Conservation (phyloP, 345 rosid species). For the Populus alba region DNA sequence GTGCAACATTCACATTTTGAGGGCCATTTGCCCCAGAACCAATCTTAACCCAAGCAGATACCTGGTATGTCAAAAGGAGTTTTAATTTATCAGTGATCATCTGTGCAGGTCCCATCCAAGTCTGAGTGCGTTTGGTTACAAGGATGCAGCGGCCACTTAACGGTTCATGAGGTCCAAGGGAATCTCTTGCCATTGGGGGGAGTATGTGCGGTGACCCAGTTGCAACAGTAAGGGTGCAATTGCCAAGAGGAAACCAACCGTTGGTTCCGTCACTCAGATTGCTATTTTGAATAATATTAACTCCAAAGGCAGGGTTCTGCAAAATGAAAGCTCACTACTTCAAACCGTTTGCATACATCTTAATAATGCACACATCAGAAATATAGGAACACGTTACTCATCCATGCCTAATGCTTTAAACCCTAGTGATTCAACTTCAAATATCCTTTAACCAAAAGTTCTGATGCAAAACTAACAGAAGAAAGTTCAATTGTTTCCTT, state of each 20-base stretch:
- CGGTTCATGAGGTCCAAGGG: slow-evolving; percentile 63
- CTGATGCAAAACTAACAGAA: neutral
- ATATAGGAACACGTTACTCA: neutral
- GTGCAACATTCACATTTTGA: slow-evolving; percentile 83
- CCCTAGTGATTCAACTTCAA: neutral
- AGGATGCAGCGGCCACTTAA: slow-evolving; percentile 73
- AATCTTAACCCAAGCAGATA: slow-evolving; percentile 85
- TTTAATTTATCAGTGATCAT: slow-evolving; percentile 70
- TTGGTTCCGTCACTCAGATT: slow-evolving; percentile 53
- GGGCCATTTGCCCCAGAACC: slow-evolving; percentile 52
- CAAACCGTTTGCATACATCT: neutral
- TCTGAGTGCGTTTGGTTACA: slow-evolving; percentile 71
- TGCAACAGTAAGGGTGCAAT: slow-evolving; percentile 59
- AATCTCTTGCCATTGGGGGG: slow-evolving; percentile 80
- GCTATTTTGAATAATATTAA: slow-evolving; percentile 71
- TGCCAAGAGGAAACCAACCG: slow-evolving; percentile 94
- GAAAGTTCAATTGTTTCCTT: neutral
- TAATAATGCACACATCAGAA: slow-evolving; percentile 3
- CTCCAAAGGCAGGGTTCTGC: slow-evolving; percentile 72
- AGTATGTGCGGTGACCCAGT: slow-evolving; percentile 77
- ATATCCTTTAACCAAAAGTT: neutral
- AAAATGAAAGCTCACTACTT: slow-evolving; percentile 9
- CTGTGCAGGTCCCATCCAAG: slow-evolving; percentile 99
- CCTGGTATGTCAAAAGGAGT: slow-evolving; percentile 80
- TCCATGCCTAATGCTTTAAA: neutral